Percentiles rank a stretch among this genome's conserved stretches.
These are phyloP conservation scores for Wickerhamiella dianesei DNA, from an alignment of 805 yeast genomes.

Conservation along the genomic window DNA sequence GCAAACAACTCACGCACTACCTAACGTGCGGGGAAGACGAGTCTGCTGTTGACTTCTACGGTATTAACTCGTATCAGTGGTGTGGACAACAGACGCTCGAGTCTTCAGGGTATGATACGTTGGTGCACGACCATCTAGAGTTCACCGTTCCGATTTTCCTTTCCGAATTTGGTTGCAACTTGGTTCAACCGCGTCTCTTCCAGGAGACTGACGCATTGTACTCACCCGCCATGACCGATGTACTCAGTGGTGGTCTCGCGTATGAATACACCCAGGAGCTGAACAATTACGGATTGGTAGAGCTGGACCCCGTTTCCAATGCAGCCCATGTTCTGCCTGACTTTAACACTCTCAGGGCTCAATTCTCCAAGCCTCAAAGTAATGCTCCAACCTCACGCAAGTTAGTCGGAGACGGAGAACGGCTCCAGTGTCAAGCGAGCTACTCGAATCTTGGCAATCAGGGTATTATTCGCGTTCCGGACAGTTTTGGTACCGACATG, in stretches of 20 bases:
- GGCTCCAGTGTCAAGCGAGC: constrained; percentile 6
- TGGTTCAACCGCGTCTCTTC: constrained; percentile 61
- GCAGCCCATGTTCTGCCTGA: constrained; percentile 36
- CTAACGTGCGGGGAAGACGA: constrained; percentile 60
- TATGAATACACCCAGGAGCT: constrained; percentile 71
- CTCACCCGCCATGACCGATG: constrained; percentile 56
- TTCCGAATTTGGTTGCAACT: constrained; percentile 88
- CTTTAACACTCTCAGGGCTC: constrained; percentile 34
- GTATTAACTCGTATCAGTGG: constrained; percentile 71
- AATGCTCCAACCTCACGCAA: not conserved
- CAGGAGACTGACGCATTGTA: constrained; percentile 62
- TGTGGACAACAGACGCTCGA: constrained; percentile 77
- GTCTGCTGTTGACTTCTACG: constrained; percentile 52
- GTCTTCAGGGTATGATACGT: constrained; percentile 59
- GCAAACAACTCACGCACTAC: constrained; percentile 65
- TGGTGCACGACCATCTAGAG: constrained; percentile 55
- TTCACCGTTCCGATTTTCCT: constrained; percentile 70
- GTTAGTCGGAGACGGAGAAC: not conserved
- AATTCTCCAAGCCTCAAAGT: constrained; percentile 5
- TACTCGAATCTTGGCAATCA: constrained; percentile 15
- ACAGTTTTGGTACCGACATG: constrained; percentile 23
- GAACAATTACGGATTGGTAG: constrained; percentile 67
- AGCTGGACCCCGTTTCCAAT: constrained; percentile 31
- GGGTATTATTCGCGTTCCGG: constrained; percentile 20
- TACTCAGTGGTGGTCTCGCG: constrained; percentile 74